Evolutionary conservation across 768 basidiomycete species (phyloP), one percentile per base, ranked within the genome.

Genomic region (Pleurotus sapidus): DNA sequence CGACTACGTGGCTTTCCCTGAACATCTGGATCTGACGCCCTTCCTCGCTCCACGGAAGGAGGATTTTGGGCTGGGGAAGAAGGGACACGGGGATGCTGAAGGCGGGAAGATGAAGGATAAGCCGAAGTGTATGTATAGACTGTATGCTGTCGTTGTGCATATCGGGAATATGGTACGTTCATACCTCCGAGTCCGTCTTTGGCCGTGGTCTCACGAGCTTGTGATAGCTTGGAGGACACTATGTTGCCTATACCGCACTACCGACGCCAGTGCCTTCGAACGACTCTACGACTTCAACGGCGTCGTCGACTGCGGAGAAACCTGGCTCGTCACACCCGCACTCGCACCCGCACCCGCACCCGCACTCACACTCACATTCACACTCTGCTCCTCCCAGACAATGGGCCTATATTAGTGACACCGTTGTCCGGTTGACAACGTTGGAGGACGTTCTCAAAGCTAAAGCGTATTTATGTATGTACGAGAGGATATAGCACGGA

Each of bases 331-430:
- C 20, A 20, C 20, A 20, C 20, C 38, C 63, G 17, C 54, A 45
- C 54, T 57, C 63, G 30, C 64, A 60, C 37, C 51, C n/a, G n/a
- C n/a, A n/a, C 30, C 11, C 59, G 42, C n/a, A n/a, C n/a, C n/a
- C n/a, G n/a, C n/a, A n/a, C n/a, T 46, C 30, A 46, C 55, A 46
- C 30, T 34, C 30, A 34, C 30, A 54, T 39, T 40, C 49, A 57
- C n/a, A 20, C 9, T n/a, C n/a, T 12, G 49, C 59, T 37, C 59
- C 64, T 46, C 54, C 65, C 18, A 74, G 93, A 43, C 84, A 90
- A 59, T 98, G 95, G 95, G 91, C 91, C 46, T 95, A 89, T 68
- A 87, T 96, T 70, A 95, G 93, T 63, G 95, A 98, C 67, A 92
- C 90, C 2, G 73, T 83, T 46, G 93, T 98, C n/a, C 79, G 89